Percentiles rank a stretch among this genome's conserved stretches.
phyloP scores from a whole-genome alignment of 2,329 filamentous ascomycete genomes.

The Colletotrichum australisinense region DNA sequence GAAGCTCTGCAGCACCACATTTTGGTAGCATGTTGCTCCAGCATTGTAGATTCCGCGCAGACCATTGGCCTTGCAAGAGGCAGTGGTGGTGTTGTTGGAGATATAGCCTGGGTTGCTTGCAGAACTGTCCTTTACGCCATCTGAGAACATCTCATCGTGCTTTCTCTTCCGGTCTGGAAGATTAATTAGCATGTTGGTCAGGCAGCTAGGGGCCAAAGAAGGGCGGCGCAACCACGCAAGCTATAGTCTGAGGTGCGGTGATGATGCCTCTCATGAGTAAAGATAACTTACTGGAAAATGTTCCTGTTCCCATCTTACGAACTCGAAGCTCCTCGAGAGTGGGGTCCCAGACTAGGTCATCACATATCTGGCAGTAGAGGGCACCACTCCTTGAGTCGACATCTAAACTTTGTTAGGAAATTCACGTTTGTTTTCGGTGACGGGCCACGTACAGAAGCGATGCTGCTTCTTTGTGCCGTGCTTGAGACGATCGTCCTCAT shows the following conservation, averaged over 20 bases:
- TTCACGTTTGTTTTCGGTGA: not conserved
- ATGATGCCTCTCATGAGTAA: not conserved
- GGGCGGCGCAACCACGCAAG: not conserved
- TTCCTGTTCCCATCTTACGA: conserved; percentile 75
- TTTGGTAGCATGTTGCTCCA: conserved; percentile 98
- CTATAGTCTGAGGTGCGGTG: conserved; percentile 9
- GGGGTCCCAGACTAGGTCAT: conserved; percentile 86
- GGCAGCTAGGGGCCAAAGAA: not conserved
- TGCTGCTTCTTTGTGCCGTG: conserved; percentile 79
- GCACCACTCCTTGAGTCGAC: conserved; percentile 82
- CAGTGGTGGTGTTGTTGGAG: conserved; percentile 79
- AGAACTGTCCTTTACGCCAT: conserved; percentile 67
- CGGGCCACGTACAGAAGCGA: conserved; percentile 71
- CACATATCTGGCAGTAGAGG: conserved; percentile 84
- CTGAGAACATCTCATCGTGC: conserved; percentile 76
- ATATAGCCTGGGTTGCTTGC: conserved; percentile 76
- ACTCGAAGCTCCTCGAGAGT: conserved; percentile 81
- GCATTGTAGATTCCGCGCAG: conserved; percentile 96
- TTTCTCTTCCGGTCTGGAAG: conserved; percentile 76
- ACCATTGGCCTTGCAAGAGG: conserved; percentile 87
- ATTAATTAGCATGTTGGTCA: not conserved
- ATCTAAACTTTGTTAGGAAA: conserved; percentile 60
- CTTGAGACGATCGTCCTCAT: conserved; percentile 71
- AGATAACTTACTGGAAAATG: conserved; percentile 67
- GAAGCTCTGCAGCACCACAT: conserved; percentile 92